A percentile compares a stretch with the other conserved stretches of the same genome.
phyloP scores from a whole-genome alignment of 305 asterid species.

The Solanum chacoense region DNA sequence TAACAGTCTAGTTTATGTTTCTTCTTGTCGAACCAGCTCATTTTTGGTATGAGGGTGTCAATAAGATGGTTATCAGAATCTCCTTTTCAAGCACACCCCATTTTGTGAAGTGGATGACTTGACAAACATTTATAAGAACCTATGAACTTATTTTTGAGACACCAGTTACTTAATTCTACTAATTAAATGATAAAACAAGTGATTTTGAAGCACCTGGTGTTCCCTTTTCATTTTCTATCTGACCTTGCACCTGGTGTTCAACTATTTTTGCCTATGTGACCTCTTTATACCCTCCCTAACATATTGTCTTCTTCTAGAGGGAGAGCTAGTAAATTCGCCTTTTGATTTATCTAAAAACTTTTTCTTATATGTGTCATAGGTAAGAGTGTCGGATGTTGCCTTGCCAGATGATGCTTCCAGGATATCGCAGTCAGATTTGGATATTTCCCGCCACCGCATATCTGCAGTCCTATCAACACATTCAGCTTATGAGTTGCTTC shows the following conservation, averaged over 20 bases:
- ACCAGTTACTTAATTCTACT: background rate
- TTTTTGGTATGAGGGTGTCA: background rate
- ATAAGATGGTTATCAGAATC: background rate
- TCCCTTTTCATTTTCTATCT: background rate
- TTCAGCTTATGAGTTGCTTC: conserved; percentile 83
- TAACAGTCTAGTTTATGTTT: background rate
- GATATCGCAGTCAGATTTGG: conserved; percentile 67
- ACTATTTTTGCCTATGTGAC: background rate
- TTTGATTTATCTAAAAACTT: background rate
- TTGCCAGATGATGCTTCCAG: conserved; percentile 34
- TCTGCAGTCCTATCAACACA: conserved; percentile 63
- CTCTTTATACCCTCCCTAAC: background rate
- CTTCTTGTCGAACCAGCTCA: background rate
- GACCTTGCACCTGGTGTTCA: background rate
- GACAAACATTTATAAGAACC: background rate
- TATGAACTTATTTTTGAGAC: background rate
- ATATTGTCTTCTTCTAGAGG: background rate
- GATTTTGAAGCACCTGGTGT: background rate
- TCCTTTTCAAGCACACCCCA: background rate
- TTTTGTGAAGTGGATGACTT: background rate
- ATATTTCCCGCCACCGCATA: conserved; percentile 61
- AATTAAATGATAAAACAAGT: background rate
- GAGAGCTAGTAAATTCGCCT: background rate
- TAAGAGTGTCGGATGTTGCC: conserved; percentile 57
- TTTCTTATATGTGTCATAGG: conserved; percentile 26